These are phyloP conservation scores for Trifolium dubium DNA, from an alignment of 306 rosid species.

Conservation along the genomic window DNA sequence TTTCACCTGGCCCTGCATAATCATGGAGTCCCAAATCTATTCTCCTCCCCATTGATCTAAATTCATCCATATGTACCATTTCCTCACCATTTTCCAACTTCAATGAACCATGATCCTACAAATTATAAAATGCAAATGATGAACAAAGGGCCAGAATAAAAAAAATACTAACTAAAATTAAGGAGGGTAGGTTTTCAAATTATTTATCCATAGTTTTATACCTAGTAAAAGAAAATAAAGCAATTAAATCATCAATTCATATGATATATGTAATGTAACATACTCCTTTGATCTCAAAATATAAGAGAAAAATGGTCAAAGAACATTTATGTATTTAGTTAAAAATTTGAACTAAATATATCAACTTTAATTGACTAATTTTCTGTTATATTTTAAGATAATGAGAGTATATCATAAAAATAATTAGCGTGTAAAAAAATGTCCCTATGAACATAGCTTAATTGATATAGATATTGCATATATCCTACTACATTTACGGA, in stretches of 20 bases:
- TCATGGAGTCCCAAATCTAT: slow-evolving; percentile 42
- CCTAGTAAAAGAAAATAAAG: not conserved
- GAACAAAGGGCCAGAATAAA: not conserved
- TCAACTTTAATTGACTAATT: too few species aligned
- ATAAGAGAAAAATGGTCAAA: too few species aligned
- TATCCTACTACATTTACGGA: too few species aligned
- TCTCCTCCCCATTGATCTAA: slow-evolving; percentile 38
- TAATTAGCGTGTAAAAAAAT: too few species aligned
- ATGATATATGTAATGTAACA: not conserved
- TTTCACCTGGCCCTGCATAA: slow-evolving; percentile 45
- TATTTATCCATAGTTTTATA: not conserved
- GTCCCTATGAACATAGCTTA: too few species aligned
- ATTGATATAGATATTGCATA: too few species aligned
- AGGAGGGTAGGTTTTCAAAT: not conserved
- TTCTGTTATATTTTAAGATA: too few species aligned
- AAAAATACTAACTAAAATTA: not conserved
- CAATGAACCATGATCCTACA: slow-evolving; percentile 22
- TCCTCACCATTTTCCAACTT: slow-evolving; percentile 36
- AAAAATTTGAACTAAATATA: too few species aligned
- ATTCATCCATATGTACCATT: slow-evolving; percentile 23
- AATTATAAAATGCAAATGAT: not conserved
- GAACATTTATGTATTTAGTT: too few species aligned
- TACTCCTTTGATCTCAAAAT: too few species aligned
- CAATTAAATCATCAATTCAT: not conserved
- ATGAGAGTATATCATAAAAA: too few species aligned